Evolutionary conservation across 129 eudicot genomes (phyloP), one percentile per base, ranked within the genome.

Genomic region (Lactuca sativa): DNA sequence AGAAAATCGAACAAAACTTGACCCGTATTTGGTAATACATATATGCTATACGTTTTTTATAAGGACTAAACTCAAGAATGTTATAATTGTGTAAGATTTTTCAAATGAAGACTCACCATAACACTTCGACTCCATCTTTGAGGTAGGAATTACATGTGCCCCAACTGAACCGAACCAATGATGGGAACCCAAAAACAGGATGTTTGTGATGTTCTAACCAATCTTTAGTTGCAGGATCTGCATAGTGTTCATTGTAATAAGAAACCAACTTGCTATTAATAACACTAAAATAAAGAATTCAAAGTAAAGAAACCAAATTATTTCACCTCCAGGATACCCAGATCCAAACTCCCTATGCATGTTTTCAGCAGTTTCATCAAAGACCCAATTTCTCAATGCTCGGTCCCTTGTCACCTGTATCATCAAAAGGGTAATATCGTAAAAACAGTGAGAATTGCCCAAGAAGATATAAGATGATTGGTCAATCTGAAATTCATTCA

Each of bases 131-230:
- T 13, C 78, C 77, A 15, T 80, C 88, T 78, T 89, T 90, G 75
- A 84, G 83, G 77, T 93, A 93, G 52, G 96, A 52, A 15, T 63
- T 82, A 76, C 98, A 93, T 52, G 98, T 93, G 47, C 98, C 98
- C 98, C 97, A 93, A 69, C 98, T 93, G 86, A 93, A 93, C 64
- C 98, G 95, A 47, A 93, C 97, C 79, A 93, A 78, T 32, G 95
- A 59, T 9, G 98, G 98, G 82, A 93, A 93, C 25, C 98, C 98
- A 78, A 93, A 89, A 56, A 90, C 86, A 3, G 84, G 56, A 70
- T 93, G 98, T 49, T 85, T 89, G 72, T 93, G 98, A 77, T 87
- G 80, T 41, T 93, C 85, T 86, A 93, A 75, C 98, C 98, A 93
- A 32, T 74, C 81, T 83, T 89, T 93, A 16, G 98, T 93, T 76